Conservation (phyloP, 257 asterid genomes). For the Solanum peruvianum region DNA sequence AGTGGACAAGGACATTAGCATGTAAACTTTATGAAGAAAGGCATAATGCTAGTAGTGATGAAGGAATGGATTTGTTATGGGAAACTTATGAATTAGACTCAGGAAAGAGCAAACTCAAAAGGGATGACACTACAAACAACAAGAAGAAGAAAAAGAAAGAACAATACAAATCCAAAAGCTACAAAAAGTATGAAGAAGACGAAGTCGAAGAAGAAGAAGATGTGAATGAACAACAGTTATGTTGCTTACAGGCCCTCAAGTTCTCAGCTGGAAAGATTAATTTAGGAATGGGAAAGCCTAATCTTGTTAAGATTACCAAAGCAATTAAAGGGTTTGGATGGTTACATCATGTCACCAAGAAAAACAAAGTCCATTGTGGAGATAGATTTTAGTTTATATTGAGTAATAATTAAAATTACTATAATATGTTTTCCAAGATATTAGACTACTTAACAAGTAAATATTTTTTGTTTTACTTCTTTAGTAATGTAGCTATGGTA, state of each 20-base stretch:
- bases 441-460: constrained; percentile 6
- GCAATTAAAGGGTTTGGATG: constrained; percentile 84
- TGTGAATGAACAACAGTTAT: constrained; percentile 32
- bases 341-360: constrained; percentile 51
- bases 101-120: neutral
- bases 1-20: constrained; percentile 78
- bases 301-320: constrained; percentile 60
- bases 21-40: constrained; percentile 75
- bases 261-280: constrained; percentile 79
- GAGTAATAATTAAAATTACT: neutral
- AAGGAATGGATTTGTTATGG: constrained; percentile 90
- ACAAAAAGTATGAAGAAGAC: neutral
- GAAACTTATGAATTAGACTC: constrained; percentile 56
- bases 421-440: neutral
- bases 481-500: neutral
- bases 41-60: constrained; percentile 37
- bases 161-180: neutral
- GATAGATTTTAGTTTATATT: constrained; percentile 11
- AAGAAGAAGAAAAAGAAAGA: neutral
- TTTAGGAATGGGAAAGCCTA: constrained; percentile 63
- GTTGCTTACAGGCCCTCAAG: constrained; percentile 71
- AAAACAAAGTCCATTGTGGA: constrained; percentile 72
- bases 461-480: constrained; percentile 2
- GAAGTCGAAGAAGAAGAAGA: constrained; percentile 7
- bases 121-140: constrained; percentile 4